A percentile compares a stretch with the other conserved stretches of the same genome.
phyloP scores from a whole-genome alignment of 2,329 filamentous ascomycete species.

The Magnaporthales sp. region DNA sequence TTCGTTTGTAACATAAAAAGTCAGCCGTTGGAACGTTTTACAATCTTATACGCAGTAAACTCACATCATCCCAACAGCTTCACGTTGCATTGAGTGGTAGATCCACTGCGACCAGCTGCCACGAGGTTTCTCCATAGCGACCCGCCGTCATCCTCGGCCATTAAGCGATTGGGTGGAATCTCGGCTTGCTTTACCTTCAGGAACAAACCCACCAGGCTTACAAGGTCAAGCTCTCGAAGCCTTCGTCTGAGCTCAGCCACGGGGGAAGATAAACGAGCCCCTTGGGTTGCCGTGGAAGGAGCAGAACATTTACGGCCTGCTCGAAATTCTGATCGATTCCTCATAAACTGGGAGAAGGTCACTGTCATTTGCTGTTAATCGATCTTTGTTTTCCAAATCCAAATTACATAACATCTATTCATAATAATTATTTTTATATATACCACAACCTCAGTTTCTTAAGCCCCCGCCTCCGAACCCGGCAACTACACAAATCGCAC shows the following conservation, averaged over 20 bases:
- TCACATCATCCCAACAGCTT: no score
- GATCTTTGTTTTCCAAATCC: neutral
- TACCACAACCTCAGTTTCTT: neutral
- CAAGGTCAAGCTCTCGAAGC: neutral
- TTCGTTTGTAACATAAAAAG: neutral
- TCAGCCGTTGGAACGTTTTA: no score
- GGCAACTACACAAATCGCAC: neutral
- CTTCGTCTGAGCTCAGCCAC: neutral
- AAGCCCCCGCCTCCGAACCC: neutral
- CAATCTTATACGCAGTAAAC: no score
- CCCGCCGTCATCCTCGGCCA: neutral
- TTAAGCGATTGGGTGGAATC: neutral
- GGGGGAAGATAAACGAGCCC: neutral
- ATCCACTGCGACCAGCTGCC: neutral
- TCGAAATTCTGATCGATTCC: neutral
- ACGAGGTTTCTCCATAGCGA: neutral
- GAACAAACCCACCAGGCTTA: neutral
- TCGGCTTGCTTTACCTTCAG: neutral
- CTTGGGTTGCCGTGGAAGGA: neutral
- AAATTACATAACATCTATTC: neutral
- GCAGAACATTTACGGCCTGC: neutral
- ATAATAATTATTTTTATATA: neutral
- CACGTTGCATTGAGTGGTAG: neutral
- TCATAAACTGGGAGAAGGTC: neutral
- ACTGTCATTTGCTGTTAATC: no score